These are phyloP conservation scores for Carex parvula DNA, from an alignment of 176 grass and related monocot species.

Conservation along the genomic window DNA sequence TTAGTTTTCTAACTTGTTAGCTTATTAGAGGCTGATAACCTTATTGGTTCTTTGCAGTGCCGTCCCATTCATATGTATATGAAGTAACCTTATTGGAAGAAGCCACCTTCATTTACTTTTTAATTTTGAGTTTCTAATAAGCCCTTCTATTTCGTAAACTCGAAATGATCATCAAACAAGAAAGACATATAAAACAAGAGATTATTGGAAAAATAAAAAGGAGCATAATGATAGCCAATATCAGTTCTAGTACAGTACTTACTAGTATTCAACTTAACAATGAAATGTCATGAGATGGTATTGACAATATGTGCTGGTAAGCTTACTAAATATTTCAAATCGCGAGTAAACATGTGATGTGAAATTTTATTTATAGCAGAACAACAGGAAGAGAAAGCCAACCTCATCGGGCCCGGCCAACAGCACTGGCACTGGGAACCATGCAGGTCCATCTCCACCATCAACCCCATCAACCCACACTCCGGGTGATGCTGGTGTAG, in stretches of 20 bases:
- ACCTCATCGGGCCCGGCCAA: conserved; percentile 88
- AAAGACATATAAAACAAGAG: not conserved
- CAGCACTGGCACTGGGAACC: conserved; percentile 88
- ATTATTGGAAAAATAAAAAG: not conserved
- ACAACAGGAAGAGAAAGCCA: conserved; percentile 76
- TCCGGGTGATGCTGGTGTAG: conserved; percentile 54
- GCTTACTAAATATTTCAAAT: conserved; percentile 19
- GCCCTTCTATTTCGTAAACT: not conserved
- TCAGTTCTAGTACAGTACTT: not conserved
- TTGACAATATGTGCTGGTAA: not conserved
- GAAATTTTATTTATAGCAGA: conserved; percentile 44
- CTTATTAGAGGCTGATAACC: not conserved
- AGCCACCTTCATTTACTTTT: not conserved
- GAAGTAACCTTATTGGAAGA: not conserved
- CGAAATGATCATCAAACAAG: not conserved
- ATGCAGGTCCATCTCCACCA: conserved; percentile 70
- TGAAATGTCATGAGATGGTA: conserved; percentile 2
- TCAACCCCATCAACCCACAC: conserved; percentile 94
- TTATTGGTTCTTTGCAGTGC: not conserved
- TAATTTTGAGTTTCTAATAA: not conserved
- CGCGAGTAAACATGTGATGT: not conserved
- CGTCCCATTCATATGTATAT: not conserved
- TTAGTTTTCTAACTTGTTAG: not conserved
- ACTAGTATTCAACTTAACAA: not conserved
- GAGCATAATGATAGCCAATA: not conserved